A percentile compares a stretch with the other conserved stretches of the same genome.
Conservation (phyloP, 1,284 basidiomycete genomes). For the Meira nashicola region DNA sequence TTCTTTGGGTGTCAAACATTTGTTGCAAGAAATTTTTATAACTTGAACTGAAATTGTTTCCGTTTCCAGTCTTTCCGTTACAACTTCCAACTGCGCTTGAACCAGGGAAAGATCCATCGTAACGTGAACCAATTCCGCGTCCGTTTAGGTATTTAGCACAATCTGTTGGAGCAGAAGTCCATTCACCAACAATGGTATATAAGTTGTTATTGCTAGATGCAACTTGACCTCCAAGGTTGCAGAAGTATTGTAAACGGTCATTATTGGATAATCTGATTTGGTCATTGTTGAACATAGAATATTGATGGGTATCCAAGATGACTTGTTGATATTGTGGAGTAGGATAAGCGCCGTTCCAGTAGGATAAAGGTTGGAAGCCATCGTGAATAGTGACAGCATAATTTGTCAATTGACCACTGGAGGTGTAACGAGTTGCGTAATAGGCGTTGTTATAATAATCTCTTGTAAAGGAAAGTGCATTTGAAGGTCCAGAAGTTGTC, state of each 20-base stretch:
- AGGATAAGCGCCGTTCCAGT: conserved; percentile 69
- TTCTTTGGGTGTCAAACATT: conserved; percentile 74
- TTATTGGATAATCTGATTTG: conserved; percentile 22
- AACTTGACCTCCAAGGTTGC: conserved; percentile 33
- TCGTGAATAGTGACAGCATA: conserved; percentile 66
- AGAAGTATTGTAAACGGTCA: conserved; percentile 41
- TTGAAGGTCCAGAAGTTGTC: conserved; percentile 9
- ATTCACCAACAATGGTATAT: conserved; percentile 50
- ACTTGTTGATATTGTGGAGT: conserved; percentile 61
- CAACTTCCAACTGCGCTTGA: conserved; percentile 65
- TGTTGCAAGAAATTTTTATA: conserved; percentile 80
- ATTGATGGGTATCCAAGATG: conserved; percentile 63
- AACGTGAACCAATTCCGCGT: conserved; percentile 65
- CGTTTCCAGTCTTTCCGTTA: conserved; percentile 65
- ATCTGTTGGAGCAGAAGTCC: conserved; percentile 65
- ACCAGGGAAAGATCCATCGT: conserved; percentile 65
- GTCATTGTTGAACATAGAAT: conserved; percentile 40
- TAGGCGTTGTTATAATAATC: conserved; percentile 40
- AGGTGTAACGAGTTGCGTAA: conserved; percentile 35
- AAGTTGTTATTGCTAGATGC: conserved; percentile 31
- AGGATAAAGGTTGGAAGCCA: conserved; percentile 72
- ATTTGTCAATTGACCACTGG: conserved; percentile 17
- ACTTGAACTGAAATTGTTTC: conserved; percentile 65
- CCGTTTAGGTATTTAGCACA: conserved; percentile 74
- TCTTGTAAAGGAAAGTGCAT: conserved; percentile 23